Conservation (phyloP, 108 stramenopile species). For the Skeletonema menzelii region DNA sequence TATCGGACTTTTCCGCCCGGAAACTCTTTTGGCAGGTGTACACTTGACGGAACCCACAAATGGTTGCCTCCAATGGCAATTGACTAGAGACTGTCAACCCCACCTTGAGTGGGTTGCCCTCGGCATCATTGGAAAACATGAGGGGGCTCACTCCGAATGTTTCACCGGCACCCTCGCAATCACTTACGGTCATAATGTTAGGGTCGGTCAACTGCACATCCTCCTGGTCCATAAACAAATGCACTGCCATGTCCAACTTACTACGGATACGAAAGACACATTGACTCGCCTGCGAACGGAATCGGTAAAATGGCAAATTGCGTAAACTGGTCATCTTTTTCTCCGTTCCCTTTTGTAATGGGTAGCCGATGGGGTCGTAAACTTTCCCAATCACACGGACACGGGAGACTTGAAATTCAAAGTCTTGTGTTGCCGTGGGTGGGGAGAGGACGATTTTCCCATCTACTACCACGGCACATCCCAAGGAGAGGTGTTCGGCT, state of each 20-base stretch:
- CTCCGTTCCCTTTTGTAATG: slow-evolving; percentile 66
- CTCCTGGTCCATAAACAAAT: slow-evolving; percentile 67
- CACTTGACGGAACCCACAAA: slow-evolving; percentile 88
- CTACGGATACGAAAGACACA: slow-evolving; percentile 61
- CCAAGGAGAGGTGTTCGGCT: slow-evolving; percentile 49
- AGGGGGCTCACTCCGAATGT: slow-evolving; percentile 80
- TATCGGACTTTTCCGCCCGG: slow-evolving; percentile 94
- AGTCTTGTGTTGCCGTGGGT: slow-evolving; percentile 60
- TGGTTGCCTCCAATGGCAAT: slow-evolving; percentile 92
- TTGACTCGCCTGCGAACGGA: slow-evolving; percentile 60
- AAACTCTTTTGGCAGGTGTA: slow-evolving; percentile 97
- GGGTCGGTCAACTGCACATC: slow-evolving; percentile 62
- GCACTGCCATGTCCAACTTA: slow-evolving; percentile 63
- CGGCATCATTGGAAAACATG: slow-evolving; percentile 59
- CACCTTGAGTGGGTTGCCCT: slow-evolving; percentile 54
- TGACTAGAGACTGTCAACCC: slow-evolving; percentile 93
- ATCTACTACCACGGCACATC: slow-evolving; percentile 52
- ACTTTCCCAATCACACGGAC: slow-evolving; percentile 62
- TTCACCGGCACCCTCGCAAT: slow-evolving; percentile 98
- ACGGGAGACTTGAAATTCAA: slow-evolving; percentile 52
- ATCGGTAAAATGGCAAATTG: slow-evolving; percentile 53
- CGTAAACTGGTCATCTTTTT: slow-evolving; percentile 63
- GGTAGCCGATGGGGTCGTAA: slow-evolving; percentile 55
- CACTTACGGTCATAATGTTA: slow-evolving; percentile 79
- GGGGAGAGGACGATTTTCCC: slow-evolving; percentile 62